Evolutionary conservation across 345 rosid genomes (phyloP), one percentile per base, ranked within the genome.

Genomic region (Carallia brachiata): DNA sequence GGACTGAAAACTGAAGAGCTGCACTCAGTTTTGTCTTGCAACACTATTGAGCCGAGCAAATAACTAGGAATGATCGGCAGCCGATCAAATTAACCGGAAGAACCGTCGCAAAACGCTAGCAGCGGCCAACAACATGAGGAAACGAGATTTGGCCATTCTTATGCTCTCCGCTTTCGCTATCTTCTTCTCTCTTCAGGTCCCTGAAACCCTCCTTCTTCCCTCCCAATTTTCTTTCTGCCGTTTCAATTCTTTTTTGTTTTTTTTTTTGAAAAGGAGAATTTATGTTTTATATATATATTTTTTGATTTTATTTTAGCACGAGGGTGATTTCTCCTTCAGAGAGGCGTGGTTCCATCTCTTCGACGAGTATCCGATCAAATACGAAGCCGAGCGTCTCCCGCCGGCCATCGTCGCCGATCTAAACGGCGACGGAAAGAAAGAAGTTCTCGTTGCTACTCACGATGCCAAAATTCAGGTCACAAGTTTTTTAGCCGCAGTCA

Each of bases 121-220:
- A 32, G 50, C 1, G 13, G 50, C 50, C 50, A 9, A 19, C 72
- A 36, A 58, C 57, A 95, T 96, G 99, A 92, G 98, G 91, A 96
- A 90, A 81, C 92, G 98, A 9, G 99, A 96, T 82, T 80, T 92
- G 70, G 94, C 97, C 28, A 90, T 90, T 74, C 89, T 96, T 73
- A 92, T 96, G 90, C 98, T 96, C 68, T 88, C 89, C 56, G 97
- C 97, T 52, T 90, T 96, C 74, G 97, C 99, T 60, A 86, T 96
- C 69, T 92, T 96, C 95, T 96, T 96, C 90, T 92, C 96, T 75
- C 98, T 96, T 68, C 98, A 92, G 96, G 99, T 90, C 12, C 72
- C 72, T 54, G 39, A 47, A 7, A 17, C 28, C n/a, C 13, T 13
- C 36, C 16, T 4, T 17, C 27, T 23, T 52, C 7, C 4, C 0